phyloP scores from a whole-genome alignment of 2,329 filamentous ascomycete species.

The Aspergillus texensis region DNA sequence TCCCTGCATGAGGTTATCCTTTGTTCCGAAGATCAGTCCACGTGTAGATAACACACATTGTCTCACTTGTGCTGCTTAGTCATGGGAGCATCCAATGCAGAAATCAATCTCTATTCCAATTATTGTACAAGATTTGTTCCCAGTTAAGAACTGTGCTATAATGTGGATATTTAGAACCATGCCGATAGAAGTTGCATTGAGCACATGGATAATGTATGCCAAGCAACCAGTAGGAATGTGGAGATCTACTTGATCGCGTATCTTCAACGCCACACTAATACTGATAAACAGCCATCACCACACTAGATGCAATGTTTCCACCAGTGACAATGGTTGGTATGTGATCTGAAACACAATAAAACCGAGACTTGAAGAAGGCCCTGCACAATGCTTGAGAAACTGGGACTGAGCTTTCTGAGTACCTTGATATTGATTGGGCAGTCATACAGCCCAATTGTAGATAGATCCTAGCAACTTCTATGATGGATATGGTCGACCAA shows the following conservation, averaged over 20 bases:
- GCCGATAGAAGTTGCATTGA: not conserved
- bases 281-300: not conserved
- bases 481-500: too few species aligned
- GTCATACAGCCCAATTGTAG: too few species aligned
- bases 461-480: too few species aligned
- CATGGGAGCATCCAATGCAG: not conserved
- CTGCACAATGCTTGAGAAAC: too few species aligned
- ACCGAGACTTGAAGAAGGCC: too few species aligned
- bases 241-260: not conserved
- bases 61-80: conserved; percentile 7
- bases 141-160: not conserved
- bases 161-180: not conserved
- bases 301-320: not conserved
- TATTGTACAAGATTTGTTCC: not conserved
- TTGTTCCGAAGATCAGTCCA: conserved; percentile 9
- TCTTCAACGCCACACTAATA: not conserved
- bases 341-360: not conserved
- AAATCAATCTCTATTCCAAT: not conserved
- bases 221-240: not conserved
- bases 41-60: conserved; percentile 3
- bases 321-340: not conserved
- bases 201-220: not conserved
- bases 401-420: too few species aligned
- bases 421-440: too few species aligned
- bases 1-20: conserved; percentile 7